Conservation (phyloP, 2,329 filamentous ascomycete genomes). For the Clathrospora elynae region DNA sequence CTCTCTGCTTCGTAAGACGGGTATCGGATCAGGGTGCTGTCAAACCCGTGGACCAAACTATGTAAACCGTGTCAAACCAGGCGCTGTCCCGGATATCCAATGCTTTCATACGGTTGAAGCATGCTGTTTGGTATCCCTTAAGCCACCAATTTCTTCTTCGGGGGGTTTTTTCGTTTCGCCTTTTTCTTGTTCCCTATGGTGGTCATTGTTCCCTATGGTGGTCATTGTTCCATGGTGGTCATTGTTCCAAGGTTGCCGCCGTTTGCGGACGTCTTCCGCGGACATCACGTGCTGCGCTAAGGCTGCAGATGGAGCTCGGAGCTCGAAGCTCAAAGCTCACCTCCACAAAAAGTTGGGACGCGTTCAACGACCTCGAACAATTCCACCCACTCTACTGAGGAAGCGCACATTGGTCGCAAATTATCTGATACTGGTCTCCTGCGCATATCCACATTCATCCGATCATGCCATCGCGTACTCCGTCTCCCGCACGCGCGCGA, state of each 20-base stretch:
- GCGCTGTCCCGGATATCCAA: background rate
- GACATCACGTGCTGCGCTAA: slow-evolving; percentile 24
- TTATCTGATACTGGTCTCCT: too few relatives aligned
- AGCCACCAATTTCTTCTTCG: too few relatives aligned
- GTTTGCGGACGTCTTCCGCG: slow-evolving; percentile 8
- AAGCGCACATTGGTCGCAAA: background rate
- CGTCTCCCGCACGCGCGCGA: slow-evolving; percentile 31
- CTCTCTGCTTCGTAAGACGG: slow-evolving; percentile 7
- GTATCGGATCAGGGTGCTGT: slow-evolving; percentile 8
- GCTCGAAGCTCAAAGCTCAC: slow-evolving; percentile 13
- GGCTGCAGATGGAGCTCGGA: slow-evolving; percentile 9
- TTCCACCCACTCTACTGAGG: background rate
- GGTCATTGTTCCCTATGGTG: background rate
- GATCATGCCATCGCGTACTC: slow-evolving; percentile 34
- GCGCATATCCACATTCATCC: too few relatives aligned
- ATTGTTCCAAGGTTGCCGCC: too few relatives aligned
- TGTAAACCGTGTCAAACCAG: background rate
- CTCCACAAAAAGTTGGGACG: slow-evolving; percentile 25
- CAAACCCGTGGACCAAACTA: background rate
- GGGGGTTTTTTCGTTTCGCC: too few relatives aligned
- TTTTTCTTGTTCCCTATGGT: too few relatives aligned
- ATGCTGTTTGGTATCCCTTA: too few relatives aligned
- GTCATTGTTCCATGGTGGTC: too few relatives aligned
- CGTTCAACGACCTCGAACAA: slow-evolving; percentile 9
- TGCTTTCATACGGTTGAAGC: background rate